These are phyloP conservation scores for Inonotus obliquus DNA, from an alignment of 1,284 basidiomycete species.

Conservation along the genomic window DNA sequence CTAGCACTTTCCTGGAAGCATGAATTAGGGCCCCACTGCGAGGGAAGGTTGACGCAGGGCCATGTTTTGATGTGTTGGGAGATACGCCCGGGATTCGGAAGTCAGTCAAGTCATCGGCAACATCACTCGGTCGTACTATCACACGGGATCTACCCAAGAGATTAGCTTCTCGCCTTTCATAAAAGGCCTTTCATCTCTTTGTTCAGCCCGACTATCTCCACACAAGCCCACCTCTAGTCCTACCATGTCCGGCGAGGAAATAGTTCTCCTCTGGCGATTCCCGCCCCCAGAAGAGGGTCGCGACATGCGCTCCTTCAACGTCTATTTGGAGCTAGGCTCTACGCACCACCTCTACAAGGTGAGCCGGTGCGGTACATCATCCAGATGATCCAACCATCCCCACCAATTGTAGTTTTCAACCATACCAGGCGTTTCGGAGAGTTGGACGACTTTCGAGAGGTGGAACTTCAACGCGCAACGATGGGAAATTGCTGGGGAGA, in stretches of 20 bases:
- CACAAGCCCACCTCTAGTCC: background rate
- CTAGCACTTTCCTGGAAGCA: background rate
- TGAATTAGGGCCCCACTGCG: background rate
- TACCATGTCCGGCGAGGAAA: conserved; percentile 25
- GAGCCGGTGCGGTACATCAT: background rate
- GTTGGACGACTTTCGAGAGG: conserved; percentile 46
- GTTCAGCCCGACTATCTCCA: background rate
- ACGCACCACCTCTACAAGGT: conserved; percentile 45
- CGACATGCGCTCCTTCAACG: conserved; percentile 43
- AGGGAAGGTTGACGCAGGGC: background rate
- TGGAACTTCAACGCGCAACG: conserved; percentile 36
- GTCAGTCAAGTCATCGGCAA: background rate
- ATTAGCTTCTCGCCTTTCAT: background rate
- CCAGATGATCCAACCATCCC: background rate
- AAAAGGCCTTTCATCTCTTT: background rate
- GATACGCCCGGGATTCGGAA: background rate
- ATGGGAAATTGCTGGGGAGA: conserved; percentile 48
- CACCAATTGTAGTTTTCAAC: conserved; percentile 45
- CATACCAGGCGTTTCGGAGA: conserved; percentile 37
- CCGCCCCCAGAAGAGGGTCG: conserved; percentile 29
- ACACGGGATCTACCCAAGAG: background rate
- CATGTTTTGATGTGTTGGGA: background rate
- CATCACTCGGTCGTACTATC: background rate
- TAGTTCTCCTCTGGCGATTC: conserved; percentile 40
- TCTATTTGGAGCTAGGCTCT: conserved; percentile 33